A percentile compares a stretch with the other conserved stretches of the same genome.
phyloP scores from a whole-genome alignment of 441 rosid species.

The Macaranga tanarius region DNA sequence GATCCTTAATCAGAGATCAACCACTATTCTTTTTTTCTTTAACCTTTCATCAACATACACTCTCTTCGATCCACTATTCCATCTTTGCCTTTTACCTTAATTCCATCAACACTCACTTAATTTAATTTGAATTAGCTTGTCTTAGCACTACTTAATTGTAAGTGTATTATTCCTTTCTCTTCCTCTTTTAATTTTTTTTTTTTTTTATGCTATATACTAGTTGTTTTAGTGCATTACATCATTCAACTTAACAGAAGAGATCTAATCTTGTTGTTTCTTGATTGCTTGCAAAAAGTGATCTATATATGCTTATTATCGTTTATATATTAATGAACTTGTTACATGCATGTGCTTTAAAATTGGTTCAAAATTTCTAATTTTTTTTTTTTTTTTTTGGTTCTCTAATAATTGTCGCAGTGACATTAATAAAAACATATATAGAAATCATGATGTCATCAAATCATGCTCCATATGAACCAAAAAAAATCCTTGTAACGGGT shows the following conservation, averaged over 20 bases:
- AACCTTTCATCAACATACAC: too few relatives aligned
- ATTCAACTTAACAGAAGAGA: too few relatives aligned
- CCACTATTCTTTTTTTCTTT: neutral
- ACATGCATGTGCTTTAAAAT: too few relatives aligned
- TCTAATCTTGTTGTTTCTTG: too few relatives aligned
- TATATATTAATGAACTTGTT: too few relatives aligned
- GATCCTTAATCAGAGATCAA: neutral
- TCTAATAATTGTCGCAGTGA: neutral
- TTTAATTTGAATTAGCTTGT: too few relatives aligned
- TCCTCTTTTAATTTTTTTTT: neutral
- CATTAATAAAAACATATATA: neutral
- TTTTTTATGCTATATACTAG: neutral
- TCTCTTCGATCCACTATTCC: too few relatives aligned
- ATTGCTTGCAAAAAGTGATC: too few relatives aligned
- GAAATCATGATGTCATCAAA: conserved; percentile 30
- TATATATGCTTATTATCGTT: too few relatives aligned
- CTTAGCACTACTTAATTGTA: neutral
- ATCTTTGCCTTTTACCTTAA: neutral
- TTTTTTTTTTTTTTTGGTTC: too few relatives aligned
- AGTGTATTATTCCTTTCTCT: neutral
- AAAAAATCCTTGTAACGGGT: conserved; percentile 59
- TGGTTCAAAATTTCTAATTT: too few relatives aligned
- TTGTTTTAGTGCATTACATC: too few relatives aligned
- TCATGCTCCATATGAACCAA: conserved; percentile 43
- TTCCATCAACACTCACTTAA: neutral